Conservation (phyloP, 1,139 yeast genomes). For the Suhomyces bolitotheri region DNA sequence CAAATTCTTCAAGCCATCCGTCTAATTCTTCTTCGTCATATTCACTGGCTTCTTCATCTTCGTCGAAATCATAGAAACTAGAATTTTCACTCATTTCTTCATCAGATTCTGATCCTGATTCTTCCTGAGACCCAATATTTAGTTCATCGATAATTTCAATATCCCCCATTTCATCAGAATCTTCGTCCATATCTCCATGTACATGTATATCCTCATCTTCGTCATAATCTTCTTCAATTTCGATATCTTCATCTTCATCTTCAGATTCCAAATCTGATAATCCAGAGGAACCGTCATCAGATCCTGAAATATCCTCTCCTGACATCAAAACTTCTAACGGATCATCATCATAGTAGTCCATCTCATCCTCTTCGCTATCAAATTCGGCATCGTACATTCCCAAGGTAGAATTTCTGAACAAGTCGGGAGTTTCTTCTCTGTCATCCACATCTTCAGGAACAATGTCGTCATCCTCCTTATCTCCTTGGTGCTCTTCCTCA, state of each 20-base stretch:
- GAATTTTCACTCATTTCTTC: constrained; percentile 30
- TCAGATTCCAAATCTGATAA: constrained; percentile 30
- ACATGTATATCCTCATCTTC: constrained; percentile 13
- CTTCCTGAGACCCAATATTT: constrained; percentile 27
- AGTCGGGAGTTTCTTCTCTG: constrained; percentile 77
- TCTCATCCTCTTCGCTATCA: constrained; percentile 55
- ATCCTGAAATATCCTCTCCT: constrained; percentile 32
- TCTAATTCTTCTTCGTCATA: constrained; percentile 46
- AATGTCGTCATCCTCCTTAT: constrained; percentile 58
- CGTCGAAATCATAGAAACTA: constrained; percentile 34
- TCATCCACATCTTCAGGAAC: constrained; percentile 57
- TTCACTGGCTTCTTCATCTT: constrained; percentile 27
- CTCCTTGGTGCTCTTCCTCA: constrained; percentile 46
- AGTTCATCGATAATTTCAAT: constrained; percentile 48
- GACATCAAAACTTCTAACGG: constrained; percentile 39
- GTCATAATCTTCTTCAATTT: constrained; percentile 26
- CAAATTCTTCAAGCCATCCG: constrained; percentile 48
- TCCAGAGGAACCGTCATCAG: constrained; percentile 25
- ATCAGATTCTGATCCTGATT: constrained; percentile 23
- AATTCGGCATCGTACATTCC: constrained; percentile 92
- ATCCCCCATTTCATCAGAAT: constrained; percentile 21
- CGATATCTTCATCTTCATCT: constrained; percentile 27
- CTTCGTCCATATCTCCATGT: constrained; percentile 16
- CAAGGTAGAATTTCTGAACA: constrained; percentile 81
- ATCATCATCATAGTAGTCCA: constrained; percentile 31